Evolutionary conservation across 164 flowering plant species (phyloP).

Genomic region (Vitis rotundifolia): DNA sequence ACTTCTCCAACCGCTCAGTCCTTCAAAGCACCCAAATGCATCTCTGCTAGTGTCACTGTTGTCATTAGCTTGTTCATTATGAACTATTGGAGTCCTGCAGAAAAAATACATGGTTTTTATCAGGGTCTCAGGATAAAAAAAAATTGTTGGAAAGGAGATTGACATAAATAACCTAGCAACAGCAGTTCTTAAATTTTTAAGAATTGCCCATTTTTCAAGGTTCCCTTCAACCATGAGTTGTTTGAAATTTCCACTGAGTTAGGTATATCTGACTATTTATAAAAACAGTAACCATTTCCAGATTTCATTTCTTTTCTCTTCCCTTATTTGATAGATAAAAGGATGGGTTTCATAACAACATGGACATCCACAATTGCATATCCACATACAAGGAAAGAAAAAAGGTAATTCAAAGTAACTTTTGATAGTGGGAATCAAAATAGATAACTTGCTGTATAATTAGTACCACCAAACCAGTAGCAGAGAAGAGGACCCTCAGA

Average conservation of each 20-base stretch:
- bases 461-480: no score
- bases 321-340: no score
- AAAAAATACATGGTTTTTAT: slow-evolving; percentile 5
- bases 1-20: slow-evolving; percentile 55
- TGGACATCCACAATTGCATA: no score
- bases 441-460: no score
- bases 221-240: background rate
- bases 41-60: slow-evolving; percentile 8
- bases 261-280: background rate
- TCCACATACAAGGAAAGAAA: no score
- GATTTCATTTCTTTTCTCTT: no score
- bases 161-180: background rate
- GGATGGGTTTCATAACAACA: no score
- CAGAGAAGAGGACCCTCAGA: no score
- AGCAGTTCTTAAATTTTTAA: background rate
- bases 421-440: no score
- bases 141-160: background rate
- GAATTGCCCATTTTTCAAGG: background rate
- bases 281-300: background rate
- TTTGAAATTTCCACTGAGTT: background rate
- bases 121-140: background rate
- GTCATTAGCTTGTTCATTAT: slow-evolving; percentile 24
- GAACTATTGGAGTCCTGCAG: slow-evolving; percentile 28
- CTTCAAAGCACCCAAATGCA: slow-evolving; percentile 28
- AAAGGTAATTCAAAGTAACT: no score